These are phyloP conservation scores for Cutaneotrichosporon sp. DNA, from an alignment of 1,284 basidiomycete genomes.

Conservation along the genomic window DNA sequence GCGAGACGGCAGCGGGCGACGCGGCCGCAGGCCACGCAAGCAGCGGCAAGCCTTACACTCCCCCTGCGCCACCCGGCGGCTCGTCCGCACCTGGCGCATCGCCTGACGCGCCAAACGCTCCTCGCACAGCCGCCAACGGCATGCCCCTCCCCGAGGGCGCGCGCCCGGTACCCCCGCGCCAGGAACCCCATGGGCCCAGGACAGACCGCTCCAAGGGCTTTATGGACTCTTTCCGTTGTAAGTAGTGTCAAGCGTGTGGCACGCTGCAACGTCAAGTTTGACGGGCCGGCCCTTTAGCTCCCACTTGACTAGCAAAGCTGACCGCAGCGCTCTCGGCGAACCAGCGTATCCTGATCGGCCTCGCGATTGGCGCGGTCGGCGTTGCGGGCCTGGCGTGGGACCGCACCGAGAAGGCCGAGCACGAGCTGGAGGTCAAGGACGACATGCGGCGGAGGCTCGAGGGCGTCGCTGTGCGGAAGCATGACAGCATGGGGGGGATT, in stretches of 20 bases:
- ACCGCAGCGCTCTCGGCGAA: constrained; percentile 12
- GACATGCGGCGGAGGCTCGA: neutral
- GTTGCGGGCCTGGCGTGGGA: constrained; percentile 6
- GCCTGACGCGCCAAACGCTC: too few species aligned
- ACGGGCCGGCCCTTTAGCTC: neutral
- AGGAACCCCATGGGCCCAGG: neutral
- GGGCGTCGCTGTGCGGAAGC: too few species aligned
- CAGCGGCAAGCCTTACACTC: too few species aligned
- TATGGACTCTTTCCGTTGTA: constrained; percentile 11
- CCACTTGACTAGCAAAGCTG: too few species aligned
- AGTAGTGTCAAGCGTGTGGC: neutral
- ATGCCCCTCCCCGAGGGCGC: neutral
- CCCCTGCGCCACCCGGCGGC: too few species aligned
- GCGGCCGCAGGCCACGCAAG: too few species aligned
- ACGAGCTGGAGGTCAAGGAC: constrained; percentile 6
- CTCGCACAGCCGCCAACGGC: neutral
- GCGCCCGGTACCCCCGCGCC: neutral
- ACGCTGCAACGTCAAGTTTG: too few species aligned
- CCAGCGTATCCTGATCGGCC: constrained; percentile 10
- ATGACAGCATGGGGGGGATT: too few species aligned
- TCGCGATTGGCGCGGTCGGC: constrained; percentile 5
- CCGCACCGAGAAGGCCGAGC: neutral
- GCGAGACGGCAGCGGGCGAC: too few species aligned
- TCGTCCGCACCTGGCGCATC: too few species aligned
- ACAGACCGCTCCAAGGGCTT: constrained; percentile 6